Base-by-base conservation (phyloP, 2,329 filamentous ascomycete genomes). In the Monosporascus ibericus region DNA sequence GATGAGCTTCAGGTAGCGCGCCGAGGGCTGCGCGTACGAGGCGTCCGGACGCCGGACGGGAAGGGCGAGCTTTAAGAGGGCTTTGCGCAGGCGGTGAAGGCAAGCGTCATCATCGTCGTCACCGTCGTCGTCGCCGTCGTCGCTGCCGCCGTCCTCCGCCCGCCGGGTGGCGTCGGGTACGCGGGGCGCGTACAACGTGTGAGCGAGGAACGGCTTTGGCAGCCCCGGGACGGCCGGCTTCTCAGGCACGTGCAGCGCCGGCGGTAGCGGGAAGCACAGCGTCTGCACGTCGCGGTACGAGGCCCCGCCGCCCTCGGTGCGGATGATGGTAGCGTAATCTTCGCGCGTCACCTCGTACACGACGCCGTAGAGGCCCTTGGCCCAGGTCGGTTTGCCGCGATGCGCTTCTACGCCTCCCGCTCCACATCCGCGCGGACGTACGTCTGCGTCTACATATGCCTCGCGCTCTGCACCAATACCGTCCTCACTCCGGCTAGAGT, bases 341-440 rank as follows among this genome's bases (percentile, higher is more conserved):
- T 79, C 70, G 18, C 79, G 74, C 1, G 91, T 96, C 30, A 97
- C 90, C 72, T 97, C 92, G 73, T 99, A 99, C 4, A 97, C 94
- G 17, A 96, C 90, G 24, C 94, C 94, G 40, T 96, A 82, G 2
- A 99, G 79, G 5, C 90, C 89, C 63, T 91, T 92, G 57, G 84
- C 75, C 91, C 90, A 95, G 50, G 72, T 63, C 8, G 68, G 73
- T 50, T 80, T 74, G 62, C 82, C 80, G n/a, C 52, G 55, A 4
- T 17, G 24, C n/a, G 42, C 22, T 14, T 22, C 14, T 8, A 15
- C 22, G 17, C 14, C 22, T 5, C 14, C 6, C 20, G 40, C 40
- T 11, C 40, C 40, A 11, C 14, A n/a, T 8, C n/a, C 40, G 3
- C 2, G 40, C 11, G 40, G 25, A 34, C 11, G 4, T 14, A 34